Base-by-base conservation (phyloP, 768 basidiomycete species). In the Mycena metata region DNA sequence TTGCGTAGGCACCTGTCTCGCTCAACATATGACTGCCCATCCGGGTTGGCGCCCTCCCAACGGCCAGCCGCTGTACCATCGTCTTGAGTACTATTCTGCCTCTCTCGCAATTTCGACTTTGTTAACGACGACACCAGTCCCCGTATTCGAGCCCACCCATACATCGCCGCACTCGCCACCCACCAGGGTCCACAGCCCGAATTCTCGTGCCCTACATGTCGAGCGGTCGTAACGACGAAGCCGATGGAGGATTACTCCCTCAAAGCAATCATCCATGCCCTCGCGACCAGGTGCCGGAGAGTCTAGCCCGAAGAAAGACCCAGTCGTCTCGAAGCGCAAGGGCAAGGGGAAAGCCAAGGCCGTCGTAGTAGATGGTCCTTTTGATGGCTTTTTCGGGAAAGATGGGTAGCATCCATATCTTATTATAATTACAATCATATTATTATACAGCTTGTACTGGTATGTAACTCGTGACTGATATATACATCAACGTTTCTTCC, bases 161-260 rank as follows among this genome's bases (percentile, higher is more conserved):
- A 79, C 19, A 51, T 78, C 43, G 70, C 70, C 67, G 76, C 70
- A 68, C 72, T 78, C 57, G 62, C 78, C 30, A 70, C 72, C 8
- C 76, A 67, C 26, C 70, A 69, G 24, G 64, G 77, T 24, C 80
- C 79, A 8, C 77, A 82, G 41, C 90, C 90, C 0, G 75, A 83
- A 35, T 92, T 90, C 70, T 88, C 88, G 2, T 94, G 92, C 62
- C 92, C 92, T 4, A 87, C 86, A 6, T 94, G 92, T 72, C 83
- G 92, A 58, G 79, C 83, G 51, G 71, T 76, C 15, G 85, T 90
- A 13, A 75, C 78, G 35, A 81, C 73, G 15, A 83, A 81, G 23
- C 92, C 92, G 0, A 81, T 85, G 0, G 90, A 92, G 72, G 85
- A 85, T 50, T 93, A 87, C 75, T 81, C 83, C 8, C 76, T 93